Percentiles rank a stretch among this genome's conserved stretches.
Conservation (phyloP, 768 basidiomycete genomes). For the Porphyrellus cyaneotinctus region DNA sequence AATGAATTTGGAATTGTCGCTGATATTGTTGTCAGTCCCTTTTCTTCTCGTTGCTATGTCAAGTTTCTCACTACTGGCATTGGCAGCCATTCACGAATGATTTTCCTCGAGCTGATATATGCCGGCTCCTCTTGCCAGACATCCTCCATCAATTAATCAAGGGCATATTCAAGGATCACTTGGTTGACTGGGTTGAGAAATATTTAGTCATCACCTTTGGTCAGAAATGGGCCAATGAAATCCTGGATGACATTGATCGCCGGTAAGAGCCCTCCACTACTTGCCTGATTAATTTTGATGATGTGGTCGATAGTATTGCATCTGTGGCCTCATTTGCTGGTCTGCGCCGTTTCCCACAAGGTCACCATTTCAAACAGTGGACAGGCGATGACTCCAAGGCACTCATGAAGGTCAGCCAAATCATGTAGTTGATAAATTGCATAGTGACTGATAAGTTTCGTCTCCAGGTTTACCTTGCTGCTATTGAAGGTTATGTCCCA, state of each 20-base stretch:
- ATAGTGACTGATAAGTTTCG: no score
- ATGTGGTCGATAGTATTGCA: not conserved
- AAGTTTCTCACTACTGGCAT: no score
- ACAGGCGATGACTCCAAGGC: not conserved
- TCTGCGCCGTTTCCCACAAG: not conserved
- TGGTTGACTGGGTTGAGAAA: not conserved
- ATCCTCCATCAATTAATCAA: not conserved
- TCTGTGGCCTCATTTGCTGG: not conserved
- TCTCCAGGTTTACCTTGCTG: not conserved
- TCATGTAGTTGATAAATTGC: no score
- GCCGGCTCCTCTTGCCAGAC: not conserved
- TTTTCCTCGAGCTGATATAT: not conserved
- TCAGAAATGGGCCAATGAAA: not conserved
- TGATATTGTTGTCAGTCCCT: not conserved
- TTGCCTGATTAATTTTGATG: not conserved
- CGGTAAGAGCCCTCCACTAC: not conserved
- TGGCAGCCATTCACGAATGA: conserved; percentile 1
- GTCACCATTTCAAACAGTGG: not conserved
- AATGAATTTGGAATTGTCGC: not conserved
- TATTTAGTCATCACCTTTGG: not conserved
- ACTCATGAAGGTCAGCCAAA: not conserved
- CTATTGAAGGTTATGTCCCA: conserved; percentile 8
- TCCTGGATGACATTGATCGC: not conserved
- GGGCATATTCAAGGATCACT: not conserved
- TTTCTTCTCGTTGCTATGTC: no score